Base-by-base conservation (phyloP, 495 filamentous ascomycete genomes). In the Lasiosphaeriaceae sp. region DNA sequence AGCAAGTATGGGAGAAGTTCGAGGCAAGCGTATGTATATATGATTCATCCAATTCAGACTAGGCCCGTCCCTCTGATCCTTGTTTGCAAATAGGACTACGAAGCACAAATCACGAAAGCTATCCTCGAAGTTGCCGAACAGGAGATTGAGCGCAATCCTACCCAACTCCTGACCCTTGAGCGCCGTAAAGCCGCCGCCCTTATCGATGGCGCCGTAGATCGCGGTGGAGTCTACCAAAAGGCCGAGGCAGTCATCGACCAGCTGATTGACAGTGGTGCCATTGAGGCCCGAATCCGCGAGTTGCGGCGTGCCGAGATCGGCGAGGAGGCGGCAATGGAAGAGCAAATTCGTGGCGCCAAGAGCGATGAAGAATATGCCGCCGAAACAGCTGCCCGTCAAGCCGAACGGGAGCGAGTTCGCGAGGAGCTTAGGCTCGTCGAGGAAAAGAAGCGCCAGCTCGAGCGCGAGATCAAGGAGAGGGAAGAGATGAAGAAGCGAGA, bases 171-270 rank as follows among this genome's bases (percentile, higher is more conserved):
- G 1, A 87, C 89, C 6, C 80, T 90, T 11, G 89, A 93, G 56
- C 84, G 89, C 7, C 77, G 84, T 20, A 91, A 93, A 73, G 89
- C 90, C 34, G 89, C 88, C 20, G 83, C 88, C 4, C 77, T 96
- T 19, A 87, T 96, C 47, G 90, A 96, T 68, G 92, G 92, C 45
- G 90, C 89, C 0, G 86, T 90, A 26, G 90, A 95, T 60, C 84
- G 92, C 45, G 86, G 83, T 51, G 86, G 87, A 52, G 83, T 94
- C 43, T 96, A 95, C 72, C 86, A 89, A 56, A 82, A 77, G 48
- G 88, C 87, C 4, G 82, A 90, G 57, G 74, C 75, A 1, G 80
- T 84, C 22, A 78, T 96, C 29, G 81, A 90, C 62, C 67, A 70
- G 20, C 77, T 93, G 49, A 85, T 93, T 47, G 81, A 86, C 55